These are phyloP conservation scores for Retiboletus flavoniger DNA, from an alignment of 1,284 basidiomycete species.

Conservation along the genomic window DNA sequence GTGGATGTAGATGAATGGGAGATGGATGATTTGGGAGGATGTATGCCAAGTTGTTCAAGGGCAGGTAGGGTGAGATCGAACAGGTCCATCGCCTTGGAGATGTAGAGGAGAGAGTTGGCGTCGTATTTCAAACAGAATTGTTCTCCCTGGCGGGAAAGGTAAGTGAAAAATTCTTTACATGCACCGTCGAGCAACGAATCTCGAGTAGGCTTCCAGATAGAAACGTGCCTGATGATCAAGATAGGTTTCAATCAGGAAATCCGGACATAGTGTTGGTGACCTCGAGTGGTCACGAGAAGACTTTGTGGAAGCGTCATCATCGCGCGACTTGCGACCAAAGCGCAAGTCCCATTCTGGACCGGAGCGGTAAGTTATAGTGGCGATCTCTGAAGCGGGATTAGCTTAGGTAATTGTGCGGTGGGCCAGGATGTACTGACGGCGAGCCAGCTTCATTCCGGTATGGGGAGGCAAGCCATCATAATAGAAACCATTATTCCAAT, in stretches of 20 bases:
- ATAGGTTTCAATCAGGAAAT: conserved; percentile 98
- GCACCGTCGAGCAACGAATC: neutral
- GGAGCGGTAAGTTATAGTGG: conserved; percentile 98
- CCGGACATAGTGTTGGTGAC: conserved; percentile 84
- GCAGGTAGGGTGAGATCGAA: conserved; percentile 92
- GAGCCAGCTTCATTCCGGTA: conserved; percentile 96
- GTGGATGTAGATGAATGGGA: conserved; percentile 25
- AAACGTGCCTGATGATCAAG: conserved; percentile 84
- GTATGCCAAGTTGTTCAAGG: conserved; percentile 64
- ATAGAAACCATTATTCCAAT: conserved; percentile 99
- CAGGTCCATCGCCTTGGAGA: conserved; percentile 98
- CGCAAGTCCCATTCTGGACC: conserved; percentile 99
- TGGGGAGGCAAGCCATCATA: conserved; percentile 95
- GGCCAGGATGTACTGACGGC: conserved; percentile 60
- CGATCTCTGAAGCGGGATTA: conserved; percentile 69
- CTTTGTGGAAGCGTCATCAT: conserved; percentile 10
- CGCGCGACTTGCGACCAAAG: conserved; percentile 79
- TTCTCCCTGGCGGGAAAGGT: conserved; percentile 56
- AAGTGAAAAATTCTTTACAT: neutral
- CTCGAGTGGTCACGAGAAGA: conserved; percentile 35
- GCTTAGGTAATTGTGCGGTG: neutral
- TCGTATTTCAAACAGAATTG: conserved; percentile 99
- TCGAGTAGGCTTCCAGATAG: neutral
- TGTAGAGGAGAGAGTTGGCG: conserved; percentile 97
- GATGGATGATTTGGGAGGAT: conserved; percentile 33